Percentiles rank a stretch among this genome's conserved stretches.
Conservation (phyloP, 192 early-diverging fungal genomes). For the Podila epicladia region DNA sequence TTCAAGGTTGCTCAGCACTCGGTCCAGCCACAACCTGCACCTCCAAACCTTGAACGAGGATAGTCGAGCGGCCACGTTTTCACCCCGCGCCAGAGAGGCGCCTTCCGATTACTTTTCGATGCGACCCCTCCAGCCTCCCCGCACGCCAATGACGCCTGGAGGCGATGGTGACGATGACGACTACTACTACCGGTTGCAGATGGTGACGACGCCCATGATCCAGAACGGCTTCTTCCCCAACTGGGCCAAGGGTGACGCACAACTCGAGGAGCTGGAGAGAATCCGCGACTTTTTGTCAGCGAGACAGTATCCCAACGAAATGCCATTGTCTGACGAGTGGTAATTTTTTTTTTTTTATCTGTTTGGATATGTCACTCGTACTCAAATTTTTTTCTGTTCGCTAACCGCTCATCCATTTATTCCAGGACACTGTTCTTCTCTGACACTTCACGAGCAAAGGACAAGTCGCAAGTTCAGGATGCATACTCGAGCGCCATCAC, state of each 20-base stretch:
- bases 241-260: conserved; percentile 51
- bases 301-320: conserved; percentile 45
- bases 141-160: conserved; percentile 45
- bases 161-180: conserved; percentile 46
- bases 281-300: conserved; percentile 39
- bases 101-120: conserved; percentile 43
- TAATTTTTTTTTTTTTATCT: conserved; percentile 2
- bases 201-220: conserved; percentile 52
- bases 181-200: conserved; percentile 42
- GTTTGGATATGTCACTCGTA: not conserved
- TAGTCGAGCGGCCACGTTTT: conserved; percentile 14
- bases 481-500: conserved; percentile 58
- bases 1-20: conserved; percentile 39
- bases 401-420: not conserved
- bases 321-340: conserved; percentile 53
- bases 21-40: conserved; percentile 27
- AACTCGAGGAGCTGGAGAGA: conserved; percentile 38
- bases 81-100: conserved; percentile 23
- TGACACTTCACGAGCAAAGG: conserved; percentile 53
- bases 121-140: conserved; percentile 40
- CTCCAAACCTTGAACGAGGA: conserved; percentile 33
- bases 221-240: conserved; percentile 52
- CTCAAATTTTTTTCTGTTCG: not conserved
- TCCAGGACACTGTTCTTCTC: conserved; percentile 56
- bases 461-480: conserved; percentile 37